Base-by-base conservation (phyloP, 495 filamentous ascomycete species). In the Penicillium samsonianum region DNA sequence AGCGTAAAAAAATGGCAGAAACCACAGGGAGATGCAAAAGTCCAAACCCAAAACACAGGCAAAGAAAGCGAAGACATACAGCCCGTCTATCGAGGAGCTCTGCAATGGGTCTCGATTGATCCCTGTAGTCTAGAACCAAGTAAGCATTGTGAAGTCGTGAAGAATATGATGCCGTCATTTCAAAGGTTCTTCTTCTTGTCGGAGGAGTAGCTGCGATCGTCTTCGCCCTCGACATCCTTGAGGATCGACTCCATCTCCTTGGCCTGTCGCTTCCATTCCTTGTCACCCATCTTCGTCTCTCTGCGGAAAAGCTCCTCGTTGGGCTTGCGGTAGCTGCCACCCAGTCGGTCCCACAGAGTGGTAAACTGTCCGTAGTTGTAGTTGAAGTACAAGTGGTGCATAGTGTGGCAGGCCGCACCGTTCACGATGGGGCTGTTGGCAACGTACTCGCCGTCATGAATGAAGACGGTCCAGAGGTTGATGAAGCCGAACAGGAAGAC, bases 321-420 rank as follows among this genome's bases (percentile, higher is more conserved):
- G 10, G 93, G 93, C 76, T 87, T 82, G 57, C 92, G 81, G 78
- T 96, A 98, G 73, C 88, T 94, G 48, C 89, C 89, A 57, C 91
- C 90, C 33, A 98, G 67, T 47, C 94, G 85, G 67, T 98, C 93
- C 92, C 92, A 98, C 31, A 96, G 75, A 5, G 94, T 98, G 4
- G 90, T 96, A 77, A 91, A 98, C 70, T 98, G 93, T 56, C 94
- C 93, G 62, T 96, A 98, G 78, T 96, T 98, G 82, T 91, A 96
- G 78, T 95, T 96, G 84, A 98, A 98, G 73, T 95, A 95, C n/a
- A 96, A 75, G 69, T 98, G 93, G 72, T 98, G 92, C 88, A 92
- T 90, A 12, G 91, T 93, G 74, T 98, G 93, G 78, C 93, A 98
- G 33, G 93, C 93, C 20, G 93, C 93, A 40, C 93, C 93, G 72